These are phyloP conservation scores for Quercus tomentella DNA, from an alignment of 331 rosid species.

Conservation along the genomic window DNA sequence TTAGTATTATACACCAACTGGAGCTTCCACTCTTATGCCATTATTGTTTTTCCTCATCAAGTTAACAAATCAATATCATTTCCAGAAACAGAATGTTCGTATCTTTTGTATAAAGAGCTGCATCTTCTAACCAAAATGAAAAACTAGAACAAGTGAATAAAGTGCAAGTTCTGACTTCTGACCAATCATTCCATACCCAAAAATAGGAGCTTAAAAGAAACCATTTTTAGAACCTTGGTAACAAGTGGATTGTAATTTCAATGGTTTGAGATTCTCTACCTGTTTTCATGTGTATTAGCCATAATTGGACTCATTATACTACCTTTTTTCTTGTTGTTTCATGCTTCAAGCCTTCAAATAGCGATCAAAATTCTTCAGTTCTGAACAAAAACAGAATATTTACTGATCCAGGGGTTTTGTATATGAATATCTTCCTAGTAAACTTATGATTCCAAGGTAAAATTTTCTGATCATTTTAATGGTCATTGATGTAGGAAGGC, in stretches of 20 bases:
- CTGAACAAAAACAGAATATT: background rate
- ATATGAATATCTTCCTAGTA: background rate
- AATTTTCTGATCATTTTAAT: background rate
- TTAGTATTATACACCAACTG: background rate
- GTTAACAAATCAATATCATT: background rate
- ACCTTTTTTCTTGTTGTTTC: background rate
- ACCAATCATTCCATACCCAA: background rate
- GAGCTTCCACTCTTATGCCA: background rate
- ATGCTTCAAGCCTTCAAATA: background rate
- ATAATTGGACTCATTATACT: background rate
- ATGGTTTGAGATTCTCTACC: background rate
- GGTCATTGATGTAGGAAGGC: conserved; percentile 12
- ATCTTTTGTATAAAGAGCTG: background rate
- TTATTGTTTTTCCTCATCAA: background rate
- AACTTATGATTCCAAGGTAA: background rate
- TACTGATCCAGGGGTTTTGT: background rate
- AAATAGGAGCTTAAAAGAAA: background rate
- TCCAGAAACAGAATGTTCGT: background rate
- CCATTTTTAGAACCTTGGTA: background rate
- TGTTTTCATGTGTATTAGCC: background rate
- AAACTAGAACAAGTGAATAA: background rate
- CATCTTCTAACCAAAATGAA: background rate
- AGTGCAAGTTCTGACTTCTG: background rate
- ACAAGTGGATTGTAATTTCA: background rate
- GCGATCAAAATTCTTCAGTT: background rate